phyloP scores from a whole-genome alignment of 371 early-diverging fungal species.

The Rhizopus microsporus region DNA sequence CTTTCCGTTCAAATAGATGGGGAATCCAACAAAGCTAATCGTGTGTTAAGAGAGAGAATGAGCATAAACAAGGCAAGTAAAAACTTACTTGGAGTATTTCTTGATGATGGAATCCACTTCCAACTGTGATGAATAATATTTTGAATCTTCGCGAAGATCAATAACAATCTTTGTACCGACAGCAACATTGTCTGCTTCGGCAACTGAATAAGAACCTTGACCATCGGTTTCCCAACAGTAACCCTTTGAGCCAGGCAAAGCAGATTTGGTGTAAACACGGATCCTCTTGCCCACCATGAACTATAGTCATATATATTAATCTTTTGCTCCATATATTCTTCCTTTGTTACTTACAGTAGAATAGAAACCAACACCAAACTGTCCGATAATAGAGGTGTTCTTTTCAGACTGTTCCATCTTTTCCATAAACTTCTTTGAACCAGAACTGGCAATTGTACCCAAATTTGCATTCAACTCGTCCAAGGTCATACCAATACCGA shows the following conservation, averaged over 20 bases:
- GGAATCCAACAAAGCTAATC: slow-evolving; percentile 88
- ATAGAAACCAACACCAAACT: slow-evolving; percentile 96
- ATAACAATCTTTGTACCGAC: slow-evolving; percentile 96
- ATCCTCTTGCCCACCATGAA: slow-evolving; percentile 89
- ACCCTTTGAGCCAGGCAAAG: slow-evolving; percentile 70
- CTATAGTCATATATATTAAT: slow-evolving; percentile 22
- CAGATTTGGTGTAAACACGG: slow-evolving; percentile 80
- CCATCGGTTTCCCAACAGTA: slow-evolving; percentile 87
- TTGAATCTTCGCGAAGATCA: slow-evolving; percentile 88
- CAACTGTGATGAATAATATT: slow-evolving; percentile 78
- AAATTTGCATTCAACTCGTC: slow-evolving; percentile 88
- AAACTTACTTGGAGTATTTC: slow-evolving; percentile 84
- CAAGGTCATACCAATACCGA: slow-evolving; percentile 98
- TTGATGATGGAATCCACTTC: slow-evolving; percentile 82
- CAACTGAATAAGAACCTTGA: slow-evolving; percentile 76
- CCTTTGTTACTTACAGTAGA: slow-evolving; percentile 57
- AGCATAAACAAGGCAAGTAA: neutral
- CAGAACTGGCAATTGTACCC: slow-evolving; percentile 97
- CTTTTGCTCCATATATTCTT: no score
- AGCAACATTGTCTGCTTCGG: slow-evolving; percentile 74
- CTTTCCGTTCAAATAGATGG: slow-evolving; percentile 82
- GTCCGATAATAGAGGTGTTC: slow-evolving; percentile 91
- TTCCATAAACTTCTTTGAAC: slow-evolving; percentile 89
- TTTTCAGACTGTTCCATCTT: slow-evolving; percentile 69
- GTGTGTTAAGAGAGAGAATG: neutral